Evolutionary conservation across 2,329 filamentous ascomycete species (phyloP).

Genomic region (Diaporthe sp.): DNA sequence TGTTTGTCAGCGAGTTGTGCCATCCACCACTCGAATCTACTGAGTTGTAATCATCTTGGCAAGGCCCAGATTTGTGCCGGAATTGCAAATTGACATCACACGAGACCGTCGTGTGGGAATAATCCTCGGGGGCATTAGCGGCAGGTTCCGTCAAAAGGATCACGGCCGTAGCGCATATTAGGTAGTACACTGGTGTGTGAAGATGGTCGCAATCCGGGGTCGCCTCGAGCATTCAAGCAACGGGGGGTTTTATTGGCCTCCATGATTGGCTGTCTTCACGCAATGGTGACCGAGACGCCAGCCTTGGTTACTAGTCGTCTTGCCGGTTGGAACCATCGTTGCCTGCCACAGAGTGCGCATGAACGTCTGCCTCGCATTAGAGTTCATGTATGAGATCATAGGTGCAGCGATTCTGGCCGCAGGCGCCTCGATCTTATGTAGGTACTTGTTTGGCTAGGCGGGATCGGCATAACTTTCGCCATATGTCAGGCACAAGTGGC

Average conservation of each 20-base stretch:
- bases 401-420: not conserved
- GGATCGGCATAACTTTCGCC: not conserved
- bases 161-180: not conserved
- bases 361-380: constrained; percentile 11
- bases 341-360: constrained; percentile 9
- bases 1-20: not conserved
- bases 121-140: not conserved
- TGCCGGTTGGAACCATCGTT: not conserved
- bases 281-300: not conserved
- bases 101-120: not conserved
- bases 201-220: not conserved
- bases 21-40: not conserved
- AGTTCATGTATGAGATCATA: constrained; percentile 13
- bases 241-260: not conserved
- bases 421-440: not conserved
- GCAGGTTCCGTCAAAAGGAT: not conserved
- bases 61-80: not conserved
- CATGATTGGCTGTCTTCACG: not conserved
- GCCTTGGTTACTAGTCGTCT: not conserved
- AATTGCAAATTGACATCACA: not conserved
- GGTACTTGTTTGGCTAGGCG: not conserved
- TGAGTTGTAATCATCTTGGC: not conserved
- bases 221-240: not conserved
- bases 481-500: not conserved
- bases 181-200: not conserved